Evolutionary conservation across 179 eudicot species (phyloP).

Genomic region (Monotropa hypopitys): DNA sequence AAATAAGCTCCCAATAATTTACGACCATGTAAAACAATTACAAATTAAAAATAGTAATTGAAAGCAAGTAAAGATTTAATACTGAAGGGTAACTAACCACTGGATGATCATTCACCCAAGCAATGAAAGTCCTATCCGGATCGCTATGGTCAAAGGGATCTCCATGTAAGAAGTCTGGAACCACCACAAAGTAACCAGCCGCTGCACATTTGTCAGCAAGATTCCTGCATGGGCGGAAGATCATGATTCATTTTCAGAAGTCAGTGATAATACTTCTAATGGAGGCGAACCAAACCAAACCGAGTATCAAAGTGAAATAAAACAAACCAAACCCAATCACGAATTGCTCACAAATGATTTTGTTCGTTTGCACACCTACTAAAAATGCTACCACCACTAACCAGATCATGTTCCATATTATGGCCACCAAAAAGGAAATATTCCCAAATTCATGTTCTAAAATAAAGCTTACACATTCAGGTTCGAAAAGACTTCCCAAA

Average conservation of each 20-base stretch:
- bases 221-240: constrained; percentile 17
- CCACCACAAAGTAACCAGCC: constrained; percentile 32
- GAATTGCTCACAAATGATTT: too few relatives aligned
- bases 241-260: not conserved
- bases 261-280: not conserved
- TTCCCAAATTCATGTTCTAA: not conserved
- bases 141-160: not conserved
- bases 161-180: constrained; percentile 27
- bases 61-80: not conserved
- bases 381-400: too few relatives aligned
- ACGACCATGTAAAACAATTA: too few relatives aligned
- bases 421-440: not conserved
- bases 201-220: constrained; percentile 46
- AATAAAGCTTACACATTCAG: too few relatives aligned
- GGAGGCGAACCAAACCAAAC: too few relatives aligned
- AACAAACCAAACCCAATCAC: too few relatives aligned
- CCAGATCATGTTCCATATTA: not conserved
- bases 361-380: too few relatives aligned
- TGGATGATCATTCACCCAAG: not conserved
- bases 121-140: not conserved
- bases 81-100: not conserved
- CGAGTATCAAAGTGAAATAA: too few relatives aligned
- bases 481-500: too few relatives aligned
- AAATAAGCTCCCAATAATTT: not conserved
- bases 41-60: too few relatives aligned